Base-by-base conservation (phyloP, 306 rosid species). In the Ammopiptanthus mongolicus region DNA sequence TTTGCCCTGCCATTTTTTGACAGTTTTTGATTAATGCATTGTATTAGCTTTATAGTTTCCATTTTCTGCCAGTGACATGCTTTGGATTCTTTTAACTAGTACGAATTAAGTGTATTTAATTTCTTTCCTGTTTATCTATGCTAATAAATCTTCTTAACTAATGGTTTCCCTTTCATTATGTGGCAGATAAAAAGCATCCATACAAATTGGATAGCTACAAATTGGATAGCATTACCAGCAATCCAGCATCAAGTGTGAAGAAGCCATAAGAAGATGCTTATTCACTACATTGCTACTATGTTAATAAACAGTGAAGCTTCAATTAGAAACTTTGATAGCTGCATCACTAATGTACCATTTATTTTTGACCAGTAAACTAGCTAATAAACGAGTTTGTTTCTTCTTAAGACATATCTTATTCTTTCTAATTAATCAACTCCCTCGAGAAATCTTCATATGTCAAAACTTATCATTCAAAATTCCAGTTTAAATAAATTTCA, bases 1-100 rank as follows among this genome's bases (percentile, higher is more conserved):
- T 85, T 89, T 91, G 98, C 89, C 91, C 98, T 87, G 93, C 91
- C 85, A 89, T 89, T 86, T 59, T 73, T 74, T 23, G 3, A 77
- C 56, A 80, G 85, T 55, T 68, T 68, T 31, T 23, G 5, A 14
- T 50, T 21, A 25, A 41, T 1, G 0, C 41, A 18, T 31, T 55
- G 13, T 21, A 22, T 9, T 18, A 18, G 25, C 41, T 28, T 18
- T 63, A 17, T 13, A 41, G 56, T 67, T 57, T 31, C 66, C 28
- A 56, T 47, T 41, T 70, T 55, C 78, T 69, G 18, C 18, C 8
- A 29, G 36, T 23, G 37, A 62, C 18, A 58, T 46, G 67, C 19
- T 6, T 70, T 36, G 8, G 10, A 51, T 37, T 25, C 72, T 42
- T 71, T 57, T 44, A 28, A 21, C 69, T 31, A 39, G 19, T 47